phyloP scores from a whole-genome alignment of 805 yeast species.

The Barnettozyma vustinii region DNA sequence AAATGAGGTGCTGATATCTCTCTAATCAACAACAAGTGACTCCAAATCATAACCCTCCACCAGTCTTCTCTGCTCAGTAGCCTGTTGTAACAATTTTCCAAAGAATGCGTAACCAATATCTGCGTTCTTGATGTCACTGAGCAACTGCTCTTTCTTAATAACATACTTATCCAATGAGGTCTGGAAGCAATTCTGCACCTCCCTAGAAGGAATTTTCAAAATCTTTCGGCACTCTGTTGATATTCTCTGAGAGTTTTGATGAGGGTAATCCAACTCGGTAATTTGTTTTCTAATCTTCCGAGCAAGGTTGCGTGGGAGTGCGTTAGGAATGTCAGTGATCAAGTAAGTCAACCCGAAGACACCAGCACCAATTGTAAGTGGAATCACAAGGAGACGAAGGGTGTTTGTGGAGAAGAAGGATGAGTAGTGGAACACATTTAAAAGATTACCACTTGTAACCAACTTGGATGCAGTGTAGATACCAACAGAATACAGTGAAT shows the following conservation, averaged over 20 bases:
- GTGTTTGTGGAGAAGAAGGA: slow-evolving; percentile 31
- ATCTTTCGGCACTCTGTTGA: slow-evolving; percentile 81
- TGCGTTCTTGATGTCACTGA: slow-evolving; percentile 47
- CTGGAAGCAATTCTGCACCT: slow-evolving; percentile 68
- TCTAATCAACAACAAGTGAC: slow-evolving; percentile 6
- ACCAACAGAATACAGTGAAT: slow-evolving; percentile 26
- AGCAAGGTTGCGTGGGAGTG: slow-evolving; percentile 80
- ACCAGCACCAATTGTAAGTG: slow-evolving; percentile 44
- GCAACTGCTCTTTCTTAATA: slow-evolving; percentile 50
- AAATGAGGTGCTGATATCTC: background rate
- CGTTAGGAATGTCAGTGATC: slow-evolving; percentile 78
- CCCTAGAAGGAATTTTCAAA: slow-evolving; percentile 74
- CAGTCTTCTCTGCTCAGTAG: slow-evolving; percentile 35
- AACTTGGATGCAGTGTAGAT: slow-evolving; percentile 26
- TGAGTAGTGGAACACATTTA: slow-evolving; percentile 33
- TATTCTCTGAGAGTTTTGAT: slow-evolving; percentile 69
- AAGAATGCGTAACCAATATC: slow-evolving; percentile 54
- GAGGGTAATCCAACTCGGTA: slow-evolving; percentile 68
- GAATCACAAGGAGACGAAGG: slow-evolving; percentile 45
- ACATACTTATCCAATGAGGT: slow-evolving; percentile 56
- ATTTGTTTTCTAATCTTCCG: slow-evolving; percentile 61
- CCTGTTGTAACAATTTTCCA: slow-evolving; percentile 40
- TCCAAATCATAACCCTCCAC: slow-evolving; percentile 42
- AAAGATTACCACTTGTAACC: slow-evolving; percentile 33
- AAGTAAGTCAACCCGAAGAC: slow-evolving; percentile 57